Evolutionary conservation across 352 stramenopile species (phyloP), one percentile per base, ranked within the genome.

Genomic region (Pythium rishiriense): DNA sequence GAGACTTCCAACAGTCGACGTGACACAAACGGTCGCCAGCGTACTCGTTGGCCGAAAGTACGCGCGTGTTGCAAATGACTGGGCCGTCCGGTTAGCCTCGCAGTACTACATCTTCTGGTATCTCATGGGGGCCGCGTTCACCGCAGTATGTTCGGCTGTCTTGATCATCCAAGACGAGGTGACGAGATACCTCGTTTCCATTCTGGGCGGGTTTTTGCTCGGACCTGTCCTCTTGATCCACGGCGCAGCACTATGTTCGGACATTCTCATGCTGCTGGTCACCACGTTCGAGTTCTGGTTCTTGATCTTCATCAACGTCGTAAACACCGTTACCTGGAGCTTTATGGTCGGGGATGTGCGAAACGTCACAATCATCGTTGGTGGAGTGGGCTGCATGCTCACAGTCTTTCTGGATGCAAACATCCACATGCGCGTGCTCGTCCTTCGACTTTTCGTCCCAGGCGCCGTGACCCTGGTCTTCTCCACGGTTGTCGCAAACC

Each of bases 241-340:
- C 21, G 26, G 19, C 1, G 51, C 52, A 0, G 33, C 42, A 22
- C 42, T 68, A 3, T 62, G 53, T 33, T 68, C 51, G 61, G 53
- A 62, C 24, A 35, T 62, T 22, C 51, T 68, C 4, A 2, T 42
- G 14, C 52, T 68, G 12, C 26, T 46, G 2, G 14, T 50, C 4
- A 6, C n/a, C 12, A 68, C 45, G 15, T 68, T 58, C 28, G 61
- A 68, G 43, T 68, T 61, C 35, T 68, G 61, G 61, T 68, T 68
- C 33, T 25, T 68, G 22, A 21, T 62, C 45, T 9, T 58, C 43
- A 39, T 61, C 51, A 68, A 57, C 53, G 9, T 24, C 14, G 25
- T 26, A 26, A 28, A 52, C 47, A 57, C 35, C 37, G n/a, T 53
- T 19, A 15, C 59, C 6, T 56, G 37, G 35, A 26, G 22, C 11